These are phyloP conservation scores for Cyclotella baltica DNA, from an alignment of 108 stramenopile species.

Conservation along the genomic window DNA sequence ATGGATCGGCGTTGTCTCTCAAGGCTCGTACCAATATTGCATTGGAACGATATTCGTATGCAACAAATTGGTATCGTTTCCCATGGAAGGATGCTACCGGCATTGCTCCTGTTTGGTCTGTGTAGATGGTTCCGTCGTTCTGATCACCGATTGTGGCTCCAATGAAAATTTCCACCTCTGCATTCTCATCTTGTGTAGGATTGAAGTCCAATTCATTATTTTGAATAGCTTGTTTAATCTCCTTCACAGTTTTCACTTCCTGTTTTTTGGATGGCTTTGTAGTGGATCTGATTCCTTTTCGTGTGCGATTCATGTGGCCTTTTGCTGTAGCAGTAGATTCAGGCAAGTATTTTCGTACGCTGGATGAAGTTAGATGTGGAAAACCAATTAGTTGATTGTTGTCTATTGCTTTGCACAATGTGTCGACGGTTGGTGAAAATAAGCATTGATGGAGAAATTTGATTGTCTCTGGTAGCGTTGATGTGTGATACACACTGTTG, in stretches of 20 bases:
- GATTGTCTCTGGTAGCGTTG: too few species aligned
- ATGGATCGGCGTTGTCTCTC: not conserved
- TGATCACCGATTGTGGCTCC: not conserved
- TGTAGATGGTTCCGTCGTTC: conserved; percentile 8
- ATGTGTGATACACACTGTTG: not conserved
- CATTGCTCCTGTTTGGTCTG: conserved; percentile 4
- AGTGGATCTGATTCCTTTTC: too few species aligned
- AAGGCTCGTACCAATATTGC: not conserved
- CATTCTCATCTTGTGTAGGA: not conserved
- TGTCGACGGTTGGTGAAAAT: too few species aligned
- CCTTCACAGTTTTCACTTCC: not conserved
- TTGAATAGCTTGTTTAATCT: not conserved
- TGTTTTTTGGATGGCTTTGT: too few species aligned
- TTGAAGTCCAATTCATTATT: not conserved
- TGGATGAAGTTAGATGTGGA: too few species aligned
- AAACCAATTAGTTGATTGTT: too few species aligned
- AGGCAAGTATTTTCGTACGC: too few species aligned
- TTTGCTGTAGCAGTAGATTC: too few species aligned
- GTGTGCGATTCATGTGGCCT: too few species aligned
- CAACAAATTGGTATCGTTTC: not conserved
- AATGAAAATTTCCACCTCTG: not conserved
- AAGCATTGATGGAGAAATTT: too few species aligned
- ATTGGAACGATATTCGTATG: not conserved
- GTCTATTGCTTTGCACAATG: too few species aligned
- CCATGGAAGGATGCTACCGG: not conserved